Percentiles rank a stretch among this genome's conserved stretches.
These are phyloP conservation scores for Chenopodium suecicum DNA, from an alignment of 148 eudicot species.

Conservation along the genomic window DNA sequence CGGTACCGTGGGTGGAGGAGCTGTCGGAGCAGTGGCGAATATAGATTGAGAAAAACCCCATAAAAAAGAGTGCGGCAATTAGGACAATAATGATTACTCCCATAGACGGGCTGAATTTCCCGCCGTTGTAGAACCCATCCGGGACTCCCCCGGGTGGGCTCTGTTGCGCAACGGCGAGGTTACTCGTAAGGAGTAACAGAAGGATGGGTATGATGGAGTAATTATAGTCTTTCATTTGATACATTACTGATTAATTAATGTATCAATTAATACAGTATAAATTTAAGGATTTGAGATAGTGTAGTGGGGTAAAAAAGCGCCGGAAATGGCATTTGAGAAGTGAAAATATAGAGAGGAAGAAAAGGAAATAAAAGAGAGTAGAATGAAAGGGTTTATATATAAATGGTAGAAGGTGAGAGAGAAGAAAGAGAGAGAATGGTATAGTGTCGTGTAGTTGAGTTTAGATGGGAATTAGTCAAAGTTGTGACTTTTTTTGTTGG, in stretches of 20 bases:
- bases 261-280: too few relatives aligned
- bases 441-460: neutral
- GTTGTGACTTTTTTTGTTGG: neutral
- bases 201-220: neutral
- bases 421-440: neutral
- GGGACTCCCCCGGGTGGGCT: constrained; percentile 11
- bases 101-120: constrained; percentile 49
- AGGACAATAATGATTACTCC: constrained; percentile 52
- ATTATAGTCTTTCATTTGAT: neutral
- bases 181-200: constrained; percentile 1
- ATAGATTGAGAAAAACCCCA: constrained; percentile 68
- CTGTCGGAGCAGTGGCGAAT: constrained; percentile 60
- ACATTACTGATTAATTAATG: too few relatives aligned
- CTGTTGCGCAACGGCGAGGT: neutral
- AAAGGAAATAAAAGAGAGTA: neutral
- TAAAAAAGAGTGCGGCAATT: constrained; percentile 54
- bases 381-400: neutral
- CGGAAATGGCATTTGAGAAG: neutral
- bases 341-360: neutral
- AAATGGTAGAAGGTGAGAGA: too few relatives aligned
- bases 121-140: neutral
- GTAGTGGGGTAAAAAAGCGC: too few relatives aligned
- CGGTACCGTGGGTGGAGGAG: constrained; percentile 10
- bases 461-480: neutral
- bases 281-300: too few relatives aligned